These are phyloP conservation scores for Kodamaea hsintzibuensis DNA, from an alignment of 805 yeast genomes.

Conservation along the genomic window DNA sequence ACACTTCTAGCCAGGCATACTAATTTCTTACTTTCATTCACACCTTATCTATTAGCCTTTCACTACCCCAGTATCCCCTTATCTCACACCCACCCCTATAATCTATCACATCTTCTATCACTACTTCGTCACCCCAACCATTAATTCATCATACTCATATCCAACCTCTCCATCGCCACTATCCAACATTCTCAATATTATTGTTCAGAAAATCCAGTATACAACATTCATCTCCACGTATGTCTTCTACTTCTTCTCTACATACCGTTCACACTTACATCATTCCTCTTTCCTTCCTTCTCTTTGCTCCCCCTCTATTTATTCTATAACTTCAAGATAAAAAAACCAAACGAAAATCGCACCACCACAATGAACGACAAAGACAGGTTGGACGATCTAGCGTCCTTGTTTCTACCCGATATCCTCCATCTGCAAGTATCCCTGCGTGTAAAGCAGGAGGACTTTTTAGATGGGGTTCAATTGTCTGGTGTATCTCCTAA, in stretches of 20 bases:
- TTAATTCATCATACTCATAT: not conserved
- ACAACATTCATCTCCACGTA: too few species aligned
- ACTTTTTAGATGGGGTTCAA: constrained; percentile 5
- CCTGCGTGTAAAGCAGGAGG: constrained; percentile 17
- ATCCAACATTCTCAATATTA: not conserved
- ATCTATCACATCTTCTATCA: not conserved
- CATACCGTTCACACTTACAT: not conserved
- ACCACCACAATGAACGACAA: constrained; percentile 15
- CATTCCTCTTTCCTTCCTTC: not conserved
- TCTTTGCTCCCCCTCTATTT: not conserved
- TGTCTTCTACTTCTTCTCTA: too few species aligned
- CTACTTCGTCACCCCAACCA: not conserved
- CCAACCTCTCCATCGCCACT: not conserved
- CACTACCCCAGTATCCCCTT: not conserved
- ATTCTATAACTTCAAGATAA: not conserved
- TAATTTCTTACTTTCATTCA: not conserved
- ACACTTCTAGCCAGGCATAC: too few species aligned
- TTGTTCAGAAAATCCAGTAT: too few species aligned
- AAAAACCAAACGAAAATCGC: not conserved
- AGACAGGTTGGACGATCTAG: constrained; percentile 38
- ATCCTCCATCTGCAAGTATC: constrained; percentile 25
- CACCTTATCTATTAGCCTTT: not conserved
- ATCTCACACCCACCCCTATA: not conserved
- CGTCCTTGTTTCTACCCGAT: constrained; percentile 44
- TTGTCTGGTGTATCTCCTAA: not conserved